Base-by-base conservation (phyloP, 352 stramenopile species). In the Aphanomyces invadans region DNA sequence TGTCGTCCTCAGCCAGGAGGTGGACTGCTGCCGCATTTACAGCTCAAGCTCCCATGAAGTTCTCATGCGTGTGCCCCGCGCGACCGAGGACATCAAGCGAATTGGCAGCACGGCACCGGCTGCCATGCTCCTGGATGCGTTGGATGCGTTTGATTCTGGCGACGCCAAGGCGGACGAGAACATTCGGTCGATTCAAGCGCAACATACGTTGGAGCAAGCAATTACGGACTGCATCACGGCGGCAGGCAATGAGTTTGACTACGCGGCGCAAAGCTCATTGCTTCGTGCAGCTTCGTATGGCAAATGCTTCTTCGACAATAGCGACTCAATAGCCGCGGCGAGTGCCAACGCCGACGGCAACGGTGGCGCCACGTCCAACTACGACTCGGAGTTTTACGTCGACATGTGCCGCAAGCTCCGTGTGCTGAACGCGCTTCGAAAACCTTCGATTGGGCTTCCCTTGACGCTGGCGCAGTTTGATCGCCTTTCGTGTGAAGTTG, bases 81-180 rank as follows among this genome's bases (percentile, higher is more conserved):
- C 82, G 61, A 79, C 91, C 21, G 88, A 96, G 70, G 84, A 89
- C 56, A 95, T 95, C 73, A 89, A 88, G 62, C 78, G 81, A 7
- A 86, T 96, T 42, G 88, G 88, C 4, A 95, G 83, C 39, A 96
- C 86, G 10, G 85, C 87, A 1, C 85, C 88, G 0, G 87, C 88
- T 1, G 88, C 89, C 1, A 93, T 96, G 86, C 70, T 97, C n/a
- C 94, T 86, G 64, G 88, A 96, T 66, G 88, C 89, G 15, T 76
- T 95, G 46, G 89, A 96, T 59, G 82, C 87, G 1, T 96, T 90
- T 68, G 85, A 96, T 52, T 83, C 88, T 1, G 89, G 87, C 4
- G 85, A 95, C 64, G 80, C 85, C 38, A 94, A 94, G 68, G 83
- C 87, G 2, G 87, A 95, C 59, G 87, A 95, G 69, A 86, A 96